Evolutionary conservation across 2,329 filamentous ascomycete genomes (phyloP).

Genomic region (Xylariomycetidae sp.): DNA sequence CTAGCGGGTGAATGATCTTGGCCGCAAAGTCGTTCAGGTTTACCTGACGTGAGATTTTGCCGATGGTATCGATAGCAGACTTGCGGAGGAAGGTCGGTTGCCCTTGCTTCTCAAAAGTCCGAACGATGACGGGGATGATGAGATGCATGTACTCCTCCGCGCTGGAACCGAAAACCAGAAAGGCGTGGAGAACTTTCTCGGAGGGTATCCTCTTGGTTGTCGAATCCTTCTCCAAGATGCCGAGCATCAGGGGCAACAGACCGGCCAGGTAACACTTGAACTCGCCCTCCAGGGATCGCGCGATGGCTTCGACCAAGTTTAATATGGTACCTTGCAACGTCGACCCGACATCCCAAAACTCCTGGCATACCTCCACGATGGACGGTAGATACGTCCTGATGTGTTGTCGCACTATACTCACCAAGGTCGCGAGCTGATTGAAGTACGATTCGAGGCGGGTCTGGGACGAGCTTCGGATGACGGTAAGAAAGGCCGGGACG

Average conservation of each 20-base stretch:
- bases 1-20: constrained; percentile 91
- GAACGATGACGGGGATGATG: constrained; percentile 92
- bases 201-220: constrained; percentile 74
- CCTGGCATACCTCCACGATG: constrained; percentile 80
- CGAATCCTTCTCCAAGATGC: constrained; percentile 81
- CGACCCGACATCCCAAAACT: constrained; percentile 81
- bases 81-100: constrained; percentile 78
- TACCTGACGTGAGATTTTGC: constrained; percentile 89
- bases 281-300: constrained; percentile 88
- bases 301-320: constrained; percentile 87
- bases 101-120: constrained; percentile 84
- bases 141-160: constrained; percentile 99
- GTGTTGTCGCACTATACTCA: constrained; percentile 93
- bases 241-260: constrained; percentile 88
- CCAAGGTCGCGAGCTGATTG: constrained; percentile 88
- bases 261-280: constrained; percentile 95
- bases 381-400: constrained; percentile 86
- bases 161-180: constrained; percentile 91
- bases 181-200: constrained; percentile 88
- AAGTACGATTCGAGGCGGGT: constrained; percentile 91
- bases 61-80: constrained; percentile 89
- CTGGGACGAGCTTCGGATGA: constrained; percentile 76
- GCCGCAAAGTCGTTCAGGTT: constrained; percentile 97
- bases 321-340: constrained; percentile 88
- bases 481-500: constrained; percentile 85